Percentiles rank a stretch among this genome's conserved stretches.
phyloP scores from a whole-genome alignment of 352 stramenopile species.

The Phytophthora macrochlamydospora region DNA sequence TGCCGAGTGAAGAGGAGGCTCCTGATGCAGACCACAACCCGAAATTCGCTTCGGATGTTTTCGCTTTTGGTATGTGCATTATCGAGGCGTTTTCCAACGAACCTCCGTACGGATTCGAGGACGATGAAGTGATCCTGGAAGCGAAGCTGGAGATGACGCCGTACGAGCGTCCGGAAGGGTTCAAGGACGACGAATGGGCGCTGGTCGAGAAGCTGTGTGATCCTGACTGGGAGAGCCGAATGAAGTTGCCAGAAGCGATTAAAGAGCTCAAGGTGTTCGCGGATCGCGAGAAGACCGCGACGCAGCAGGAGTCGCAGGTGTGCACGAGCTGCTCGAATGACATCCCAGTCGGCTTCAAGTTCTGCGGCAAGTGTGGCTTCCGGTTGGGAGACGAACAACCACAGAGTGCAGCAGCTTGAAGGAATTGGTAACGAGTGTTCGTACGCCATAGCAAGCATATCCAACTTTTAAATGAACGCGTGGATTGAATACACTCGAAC shows the following conservation, averaged over 20 bases:
- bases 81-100: slow-evolving; percentile 43
- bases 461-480: slow-evolving; percentile 25
- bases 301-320: slow-evolving; percentile 5
- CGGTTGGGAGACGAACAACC: neutral
- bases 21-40: slow-evolving; percentile 17
- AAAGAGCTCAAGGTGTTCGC: slow-evolving; percentile 12
- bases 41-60: slow-evolving; percentile 43
- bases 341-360: slow-evolving; percentile 25
- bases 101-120: slow-evolving; percentile 33
- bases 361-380: slow-evolving; percentile 30
- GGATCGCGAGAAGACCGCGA: slow-evolving; percentile 16
- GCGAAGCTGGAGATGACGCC: slow-evolving; percentile 4
- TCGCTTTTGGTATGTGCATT: slow-evolving; percentile 52
- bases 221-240: slow-evolving; percentile 11
- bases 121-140: slow-evolving; percentile 38
- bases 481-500: slow-evolving; percentile 4
- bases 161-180: slow-evolving; percentile 4
- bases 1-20: slow-evolving; percentile 8
- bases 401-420: slow-evolving; percentile 27
- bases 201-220: slow-evolving; percentile 12
- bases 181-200: slow-evolving; percentile 21
- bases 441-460: slow-evolving; percentile 2
- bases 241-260: slow-evolving; percentile 1
- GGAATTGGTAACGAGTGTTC: too few species aligned
- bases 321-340: slow-evolving; percentile 20